A percentile compares a stretch with the other conserved stretches of the same genome.
Conservation (phyloP, 2,329 filamentous ascomycete genomes). For the Hymenoscyphus fructigenus region DNA sequence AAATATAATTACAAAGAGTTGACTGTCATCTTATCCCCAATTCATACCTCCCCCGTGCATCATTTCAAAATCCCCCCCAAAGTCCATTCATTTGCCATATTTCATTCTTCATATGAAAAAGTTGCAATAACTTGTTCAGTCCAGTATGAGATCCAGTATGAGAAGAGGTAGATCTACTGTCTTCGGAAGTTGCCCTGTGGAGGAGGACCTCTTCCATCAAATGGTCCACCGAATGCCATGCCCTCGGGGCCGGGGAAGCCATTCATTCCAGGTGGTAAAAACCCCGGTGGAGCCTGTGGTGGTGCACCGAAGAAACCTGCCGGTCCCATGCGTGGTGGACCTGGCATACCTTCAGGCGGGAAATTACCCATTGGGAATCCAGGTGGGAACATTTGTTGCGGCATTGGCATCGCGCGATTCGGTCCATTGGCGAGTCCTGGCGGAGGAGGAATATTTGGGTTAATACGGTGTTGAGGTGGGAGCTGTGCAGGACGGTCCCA, state of each 20-base stretch:
- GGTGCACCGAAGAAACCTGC: slow-evolving; percentile 26
- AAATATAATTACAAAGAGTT: slow-evolving; percentile 14
- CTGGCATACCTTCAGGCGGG: slow-evolving; percentile 48
- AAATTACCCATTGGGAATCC: slow-evolving; percentile 55
- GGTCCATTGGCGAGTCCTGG: slow-evolving; percentile 49
- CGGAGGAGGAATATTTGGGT: slow-evolving; percentile 59
- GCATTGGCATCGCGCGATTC: slow-evolving; percentile 47
- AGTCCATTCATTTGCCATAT: neutral
- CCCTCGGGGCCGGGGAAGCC: slow-evolving; percentile 57
- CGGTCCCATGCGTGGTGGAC: slow-evolving; percentile 49
- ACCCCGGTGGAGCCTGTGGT: slow-evolving; percentile 51
- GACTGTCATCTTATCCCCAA: neutral
- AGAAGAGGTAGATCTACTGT: slow-evolving; percentile 28
- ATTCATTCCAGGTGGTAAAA: slow-evolving; percentile 54
- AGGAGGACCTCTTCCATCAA: slow-evolving; percentile 56
- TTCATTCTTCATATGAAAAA: neutral
- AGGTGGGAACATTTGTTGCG: slow-evolving; percentile 58
- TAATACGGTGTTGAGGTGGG: slow-evolving; percentile 43
- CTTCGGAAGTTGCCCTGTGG: slow-evolving; percentile 48
- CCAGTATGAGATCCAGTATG: neutral
- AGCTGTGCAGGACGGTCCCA: slow-evolving; percentile 34
- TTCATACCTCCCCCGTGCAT: no score
- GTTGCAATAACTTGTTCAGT: neutral
- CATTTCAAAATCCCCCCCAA: no score
- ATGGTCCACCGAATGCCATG: slow-evolving; percentile 49